Conservation (phyloP, 768 basidiomycete genomes). For the Roridomyces roridus region DNA sequence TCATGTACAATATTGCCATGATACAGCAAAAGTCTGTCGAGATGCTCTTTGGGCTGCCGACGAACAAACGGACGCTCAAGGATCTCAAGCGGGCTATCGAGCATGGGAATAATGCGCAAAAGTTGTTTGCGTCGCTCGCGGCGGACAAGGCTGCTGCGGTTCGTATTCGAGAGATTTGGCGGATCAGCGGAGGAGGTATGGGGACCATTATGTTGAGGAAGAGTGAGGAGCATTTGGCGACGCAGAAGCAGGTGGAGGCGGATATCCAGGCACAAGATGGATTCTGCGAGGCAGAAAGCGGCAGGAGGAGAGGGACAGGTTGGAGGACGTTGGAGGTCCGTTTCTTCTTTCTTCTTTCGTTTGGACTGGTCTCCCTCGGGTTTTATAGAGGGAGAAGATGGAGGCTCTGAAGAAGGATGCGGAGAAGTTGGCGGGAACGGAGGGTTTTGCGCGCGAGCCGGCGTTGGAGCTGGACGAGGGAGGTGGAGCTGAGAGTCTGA, state of each 20-base stretch:
- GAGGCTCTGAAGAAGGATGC: slow-evolving; percentile 73
- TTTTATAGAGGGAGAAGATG: slow-evolving; percentile 58
- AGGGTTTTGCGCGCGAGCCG: slow-evolving; percentile 76
- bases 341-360: slow-evolving; percentile 16
- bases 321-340: slow-evolving; percentile 71
- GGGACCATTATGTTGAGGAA: slow-evolving; percentile 84
- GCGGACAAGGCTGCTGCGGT: slow-evolving; percentile 69
- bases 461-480: slow-evolving; percentile 79
- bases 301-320: slow-evolving; percentile 77
- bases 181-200: slow-evolving; percentile 89
- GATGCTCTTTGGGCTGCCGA: slow-evolving; percentile 75
- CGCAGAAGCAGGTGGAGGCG: slow-evolving; percentile 74
- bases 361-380: too few relatives aligned
- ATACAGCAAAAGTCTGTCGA: slow-evolving; percentile 97
- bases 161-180: slow-evolving; percentile 87
- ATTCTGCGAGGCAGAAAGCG: slow-evolving; percentile 78
- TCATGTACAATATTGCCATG: slow-evolving; percentile 96
- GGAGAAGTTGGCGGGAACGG: slow-evolving; percentile 82
- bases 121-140: slow-evolving; percentile 88
- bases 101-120: slow-evolving; percentile 86
- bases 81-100: slow-evolving; percentile 82
- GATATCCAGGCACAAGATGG: slow-evolving; percentile 76
- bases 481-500: slow-evolving; percentile 74
- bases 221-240: slow-evolving; percentile 77
- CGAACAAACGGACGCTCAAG: slow-evolving; percentile 78